Evolutionary conservation across 352 stramenopile species (phyloP).

Genomic region (Halophytophthora polymorphica): DNA sequence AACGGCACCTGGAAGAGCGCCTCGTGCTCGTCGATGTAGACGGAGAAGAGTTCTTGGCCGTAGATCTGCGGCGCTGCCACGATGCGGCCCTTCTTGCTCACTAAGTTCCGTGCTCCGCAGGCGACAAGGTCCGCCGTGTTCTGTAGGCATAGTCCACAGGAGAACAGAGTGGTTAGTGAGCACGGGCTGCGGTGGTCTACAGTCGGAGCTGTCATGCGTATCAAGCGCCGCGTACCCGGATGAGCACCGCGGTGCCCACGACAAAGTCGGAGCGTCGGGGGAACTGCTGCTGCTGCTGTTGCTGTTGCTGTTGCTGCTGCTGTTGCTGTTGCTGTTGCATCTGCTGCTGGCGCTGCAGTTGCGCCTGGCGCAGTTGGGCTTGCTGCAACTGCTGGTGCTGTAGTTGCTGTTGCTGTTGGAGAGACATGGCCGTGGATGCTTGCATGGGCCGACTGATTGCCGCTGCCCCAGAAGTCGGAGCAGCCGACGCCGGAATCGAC

Average conservation of each 20-base stretch:
- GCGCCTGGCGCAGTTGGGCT: conserved; percentile 13
- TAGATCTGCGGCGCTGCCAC: conserved; percentile 74
- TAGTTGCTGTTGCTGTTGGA: conserved; percentile 18
- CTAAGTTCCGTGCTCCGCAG: conserved; percentile 70
- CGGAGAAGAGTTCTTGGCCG: conserved; percentile 74
- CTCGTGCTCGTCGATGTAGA: conserved; percentile 83
- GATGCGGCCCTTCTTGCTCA: conserved; percentile 70
- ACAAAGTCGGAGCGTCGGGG: conserved; percentile 61
- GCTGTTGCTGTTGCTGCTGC: conserved; percentile 34
- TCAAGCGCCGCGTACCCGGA: no score
- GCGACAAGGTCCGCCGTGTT: conserved; percentile 70
- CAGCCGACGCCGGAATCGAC: conserved; percentile 4
- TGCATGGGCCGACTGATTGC: no score
- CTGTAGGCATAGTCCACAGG: conserved; percentile 16
- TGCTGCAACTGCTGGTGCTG: conserved; percentile 16
- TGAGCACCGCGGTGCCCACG: conserved; percentile 62
- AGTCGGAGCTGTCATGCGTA: no score
- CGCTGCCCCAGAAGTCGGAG: conserved; percentile 11
- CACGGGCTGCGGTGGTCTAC: no score
- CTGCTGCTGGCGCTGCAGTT: conserved; percentile 16
- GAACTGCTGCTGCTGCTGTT: conserved; percentile 25
- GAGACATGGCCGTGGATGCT: no score
- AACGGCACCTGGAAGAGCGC: conserved; percentile 80
- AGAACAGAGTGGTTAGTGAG: not conserved
- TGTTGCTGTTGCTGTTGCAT: no score